Base-by-base conservation (phyloP, 139 green algal genomes). In the Chloropicon primus region DNA sequence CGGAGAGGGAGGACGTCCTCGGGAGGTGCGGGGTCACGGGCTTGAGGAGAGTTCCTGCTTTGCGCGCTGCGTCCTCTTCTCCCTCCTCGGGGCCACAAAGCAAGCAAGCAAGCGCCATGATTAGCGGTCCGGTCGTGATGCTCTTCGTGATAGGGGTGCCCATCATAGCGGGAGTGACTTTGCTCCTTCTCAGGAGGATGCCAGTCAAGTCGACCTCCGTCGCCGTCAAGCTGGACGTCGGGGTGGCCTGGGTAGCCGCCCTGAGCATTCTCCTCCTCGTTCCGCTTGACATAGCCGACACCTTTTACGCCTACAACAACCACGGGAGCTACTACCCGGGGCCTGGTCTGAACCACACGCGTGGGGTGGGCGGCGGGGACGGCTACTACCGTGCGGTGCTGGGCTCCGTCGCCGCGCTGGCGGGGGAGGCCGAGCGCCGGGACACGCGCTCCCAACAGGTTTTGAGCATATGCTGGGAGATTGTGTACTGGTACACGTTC, bases 401-500 rank as follows among this genome's bases (percentile, higher is more conserved):
- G 23, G 24, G 21, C 28, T 76, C 24, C 23, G 23, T 21, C 24
- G 2, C 74, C 80, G 5, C 41, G 81, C 17, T 17, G 41, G 27
- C 72, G 78, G 62, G 72, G 74, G 0, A 72, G 71, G 1, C 72
- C 71, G 17, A 0, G 53, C 27, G 10, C 22, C 10, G 17, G 41
- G 41, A 5, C 41, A 62, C 41, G 41, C 10, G 10, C 41, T n/a
- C 41, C 41, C 41, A 62, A 17, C 41, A 17, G 10, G 41, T 80
- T 21, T 77, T 91, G 74, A 73, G 41, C 1, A 41, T 73, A 1
- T 85, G 80, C 76, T 91, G 87, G 87, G 28, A 28, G 2, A 72
- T 81, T 0, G 74, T 79, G 0, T 91, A 91, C 72, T 91, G 87
- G 84, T 88, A 89, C 54, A 80, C 78, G 1, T 86, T 91, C 71